These are phyloP conservation scores for Drechslerella dactyloides DNA, from an alignment of 2,329 filamentous ascomycete genomes.

Conservation along the genomic window DNA sequence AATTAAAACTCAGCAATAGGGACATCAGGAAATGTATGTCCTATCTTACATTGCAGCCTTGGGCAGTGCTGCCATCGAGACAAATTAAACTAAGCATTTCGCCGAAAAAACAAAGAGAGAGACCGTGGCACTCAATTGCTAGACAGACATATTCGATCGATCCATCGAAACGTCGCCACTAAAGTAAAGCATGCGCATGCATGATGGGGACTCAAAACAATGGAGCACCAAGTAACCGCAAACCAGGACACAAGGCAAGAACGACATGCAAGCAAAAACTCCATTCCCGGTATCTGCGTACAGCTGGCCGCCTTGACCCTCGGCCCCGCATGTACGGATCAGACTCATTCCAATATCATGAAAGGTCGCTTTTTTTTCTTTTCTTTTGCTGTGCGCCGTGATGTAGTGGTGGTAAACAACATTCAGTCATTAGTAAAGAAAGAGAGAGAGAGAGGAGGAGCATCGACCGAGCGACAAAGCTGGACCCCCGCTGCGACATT, in stretches of 20 bases:
- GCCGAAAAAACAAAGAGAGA: background rate
- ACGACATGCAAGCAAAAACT: no score
- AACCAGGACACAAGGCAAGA: constrained; percentile 20
- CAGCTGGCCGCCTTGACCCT: background rate
- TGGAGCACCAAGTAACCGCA: no score
- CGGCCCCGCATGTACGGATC: background rate
- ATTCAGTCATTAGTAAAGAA: background rate
- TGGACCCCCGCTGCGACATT: background rate
- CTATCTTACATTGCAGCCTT: background rate
- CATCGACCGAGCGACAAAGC: background rate
- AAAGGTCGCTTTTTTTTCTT: constrained; percentile 8
- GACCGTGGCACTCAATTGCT: no score
- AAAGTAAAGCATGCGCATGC: no score
- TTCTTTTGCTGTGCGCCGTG: constrained; percentile 19
- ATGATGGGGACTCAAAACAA: no score
- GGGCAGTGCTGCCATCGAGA: background rate
- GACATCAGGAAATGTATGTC: background rate
- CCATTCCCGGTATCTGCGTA: background rate
- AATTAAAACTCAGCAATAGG: background rate
- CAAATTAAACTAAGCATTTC: background rate
- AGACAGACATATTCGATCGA: no score
- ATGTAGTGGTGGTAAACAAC: constrained; percentile 15
- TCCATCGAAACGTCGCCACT: no score
- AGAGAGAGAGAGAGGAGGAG: background rate
- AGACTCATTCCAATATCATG: background rate